A percentile compares a stretch with the other conserved stretches of the same genome.
phyloP scores from a whole-genome alignment of 768 basidiomycete species.

The Termitomyces sp. region DNA sequence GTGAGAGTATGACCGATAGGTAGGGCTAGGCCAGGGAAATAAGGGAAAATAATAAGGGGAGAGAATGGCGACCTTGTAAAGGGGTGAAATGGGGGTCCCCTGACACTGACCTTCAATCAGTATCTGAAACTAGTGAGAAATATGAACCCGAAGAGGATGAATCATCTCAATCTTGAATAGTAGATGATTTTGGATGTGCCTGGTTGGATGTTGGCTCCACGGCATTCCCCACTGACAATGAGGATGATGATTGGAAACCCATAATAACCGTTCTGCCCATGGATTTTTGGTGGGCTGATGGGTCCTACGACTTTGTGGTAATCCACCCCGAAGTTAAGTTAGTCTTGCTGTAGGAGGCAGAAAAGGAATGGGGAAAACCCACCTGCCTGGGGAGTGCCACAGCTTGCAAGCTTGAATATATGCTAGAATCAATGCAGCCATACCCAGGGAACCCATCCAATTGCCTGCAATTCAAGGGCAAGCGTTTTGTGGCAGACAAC shows the following conservation, averaged over 20 bases:
- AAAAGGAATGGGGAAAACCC: neutral
- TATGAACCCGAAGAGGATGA: too few relatives aligned
- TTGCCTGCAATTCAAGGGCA: neutral
- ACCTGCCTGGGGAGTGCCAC: neutral
- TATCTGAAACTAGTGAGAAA: too few relatives aligned
- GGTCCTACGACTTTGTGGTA: neutral
- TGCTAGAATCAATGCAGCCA: neutral
- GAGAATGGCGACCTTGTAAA: too few relatives aligned
- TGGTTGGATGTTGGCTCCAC: neutral
- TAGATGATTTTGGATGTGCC: too few relatives aligned
- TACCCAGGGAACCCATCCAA: neutral
- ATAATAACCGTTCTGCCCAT: too few relatives aligned
- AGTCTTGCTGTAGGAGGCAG: rapidly evolving
- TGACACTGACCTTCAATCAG: too few relatives aligned
- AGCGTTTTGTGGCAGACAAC: neutral
- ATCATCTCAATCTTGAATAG: too few relatives aligned
- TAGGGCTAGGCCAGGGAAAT: too few relatives aligned
- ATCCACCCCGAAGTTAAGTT: rapidly evolving
- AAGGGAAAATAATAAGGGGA: too few relatives aligned
- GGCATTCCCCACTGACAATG: neutral
- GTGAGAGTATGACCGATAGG: too few relatives aligned
- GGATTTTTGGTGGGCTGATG: neutral
- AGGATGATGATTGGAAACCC: neutral
- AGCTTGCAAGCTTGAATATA: neutral
- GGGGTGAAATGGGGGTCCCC: too few relatives aligned